Base-by-base conservation (phyloP, 1,284 basidiomycete genomes). In the Leccinum brunneo-olivaceum region DNA sequence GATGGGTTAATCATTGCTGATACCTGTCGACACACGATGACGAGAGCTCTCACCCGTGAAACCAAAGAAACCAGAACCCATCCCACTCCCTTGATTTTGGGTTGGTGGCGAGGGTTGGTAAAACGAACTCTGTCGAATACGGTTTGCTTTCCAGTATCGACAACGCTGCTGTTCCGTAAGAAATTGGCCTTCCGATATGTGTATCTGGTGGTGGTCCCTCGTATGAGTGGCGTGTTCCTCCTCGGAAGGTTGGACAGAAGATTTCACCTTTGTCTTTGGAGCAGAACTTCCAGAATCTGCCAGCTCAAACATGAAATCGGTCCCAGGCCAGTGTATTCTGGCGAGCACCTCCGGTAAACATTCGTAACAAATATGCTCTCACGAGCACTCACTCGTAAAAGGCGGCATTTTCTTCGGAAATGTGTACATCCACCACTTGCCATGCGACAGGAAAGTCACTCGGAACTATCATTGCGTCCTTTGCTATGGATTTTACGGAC, bases 251-350 rank as follows among this genome's bases (percentile, higher is more conserved):
- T 16, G 12, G 7, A 27, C n/a, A n/a, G 10, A 29, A 23, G n/a
- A 10, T 4, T 35, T 12, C 7, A 61, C 62, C 60, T 60, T 60
- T 5, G 58, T 64, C 49, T 56, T 64, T n/a, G 60, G 52, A 32
- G 27, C 19, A 1, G 60, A 60, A 18, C 48, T 53, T 24, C 58
- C 62, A 28, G 24, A 47, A 18, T 63, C 51, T 27, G 41, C 49
- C 8, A 60, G 36, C 27, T 60, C 58, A 6, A 60, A 61, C n/a
- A 55, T 37, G 12, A 54, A 58, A 1, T 56, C 60, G 14, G 56
- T 50, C n/a, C 40, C 60, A 0, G 58, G 58, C 62, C 62, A 60
- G 12, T 36, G 47, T 49, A 60, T 63, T 40, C 58, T 64, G 20
- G 14, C 2, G 10, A 34, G 30, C 39, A 24, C 5, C 6, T 21